phyloP scores from a whole-genome alignment of 805 yeast genomes.

The Cyberlindnera nakhonratchasimensis region DNA sequence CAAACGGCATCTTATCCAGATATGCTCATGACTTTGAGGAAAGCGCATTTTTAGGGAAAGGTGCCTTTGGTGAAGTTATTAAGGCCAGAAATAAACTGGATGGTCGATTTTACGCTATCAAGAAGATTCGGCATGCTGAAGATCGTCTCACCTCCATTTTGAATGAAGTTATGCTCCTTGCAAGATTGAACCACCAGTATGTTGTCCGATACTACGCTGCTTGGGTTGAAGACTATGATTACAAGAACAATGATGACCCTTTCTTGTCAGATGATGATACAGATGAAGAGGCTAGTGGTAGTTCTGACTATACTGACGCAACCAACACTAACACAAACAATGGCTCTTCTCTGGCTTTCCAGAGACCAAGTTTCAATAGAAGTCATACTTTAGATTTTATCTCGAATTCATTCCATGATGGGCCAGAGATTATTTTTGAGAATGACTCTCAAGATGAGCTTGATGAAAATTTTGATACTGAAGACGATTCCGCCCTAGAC shows the following conservation, averaged over 20 bases:
- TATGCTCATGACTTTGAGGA: slow-evolving; percentile 95
- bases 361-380: slow-evolving; percentile 29
- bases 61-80: slow-evolving; percentile 98
- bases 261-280: slow-evolving; percentile 30
- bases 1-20: slow-evolving; percentile 46
- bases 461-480: slow-evolving; percentile 25
- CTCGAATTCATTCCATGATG: slow-evolving; percentile 52
- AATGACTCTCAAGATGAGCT: slow-evolving; percentile 29
- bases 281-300: slow-evolving; percentile 11
- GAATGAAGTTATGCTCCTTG: slow-evolving; percentile 88
- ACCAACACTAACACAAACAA: slow-evolving; percentile 7
- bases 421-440: slow-evolving; percentile 55
- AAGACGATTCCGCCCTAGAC: slow-evolving; percentile 24
- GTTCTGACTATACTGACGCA: slow-evolving; percentile 1
- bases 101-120: slow-evolving; percentile 92
- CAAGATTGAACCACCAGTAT: slow-evolving; percentile 90
- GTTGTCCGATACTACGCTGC: slow-evolving; percentile 96
- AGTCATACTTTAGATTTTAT: slow-evolving; percentile 58
- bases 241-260: slow-evolving; percentile 31
- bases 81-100: slow-evolving; percentile 91
- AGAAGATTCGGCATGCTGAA: slow-evolving; percentile 81
- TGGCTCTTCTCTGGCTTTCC: slow-evolving; percentile 8
- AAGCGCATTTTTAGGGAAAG: slow-evolving; percentile 83
- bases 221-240: slow-evolving; percentile 70
- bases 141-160: slow-evolving; percentile 76